Evolutionary conservation across 108 stramenopile species (phyloP), one percentile per base, ranked within the genome.

Genomic region (Pseudonitzschia pungens): DNA sequence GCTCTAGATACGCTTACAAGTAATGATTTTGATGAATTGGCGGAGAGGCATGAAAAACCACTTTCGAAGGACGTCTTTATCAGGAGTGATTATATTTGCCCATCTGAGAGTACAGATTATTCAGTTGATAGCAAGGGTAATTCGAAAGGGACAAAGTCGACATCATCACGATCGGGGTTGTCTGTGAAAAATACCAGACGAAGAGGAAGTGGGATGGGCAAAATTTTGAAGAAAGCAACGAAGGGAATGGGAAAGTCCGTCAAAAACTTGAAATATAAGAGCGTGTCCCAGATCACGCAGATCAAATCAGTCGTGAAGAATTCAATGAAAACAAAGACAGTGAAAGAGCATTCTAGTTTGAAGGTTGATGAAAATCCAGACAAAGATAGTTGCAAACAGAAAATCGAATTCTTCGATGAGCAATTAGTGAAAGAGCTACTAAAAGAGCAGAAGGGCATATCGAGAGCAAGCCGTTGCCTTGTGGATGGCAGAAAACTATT

Each of bases 101-200:
- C 41, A 29, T 62, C 60, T 21, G 41, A 62, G 60, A 62, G 60
- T 40, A 40, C 60, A 10, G 60, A 62, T 33, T 67, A 27, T 67
- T 67, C 66, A 15, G 29, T 67, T 22, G 66, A 67, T 29, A 67
- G 66, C 21, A 48, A 48, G 12, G 66, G 42, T 22, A 27, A 67
- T 50, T 15, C 27, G 7, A 50, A 67, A 40, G 45, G 20, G 28
- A 67, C 31, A 24, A 44, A 67, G 43, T 36, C 42, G 18, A 26
- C 1, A 40, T 32, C 26, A 11, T 32, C 43, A 50, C 16, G 44
- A 11, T 31, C 0, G 3, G n/a, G 8, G n/a, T 43, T 43, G 22
- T 50, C 45, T 14, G 6, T 26, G 44, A 45, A 50, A 67, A 29
- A 29, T 27, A 12, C 5, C 40, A 48, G 44, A 22, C 28, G 42